A percentile compares a stretch with the other conserved stretches of the same genome.
phyloP scores from a whole-genome alignment of 2,329 filamentous ascomycete species.

The Neonectria coccinea region DNA sequence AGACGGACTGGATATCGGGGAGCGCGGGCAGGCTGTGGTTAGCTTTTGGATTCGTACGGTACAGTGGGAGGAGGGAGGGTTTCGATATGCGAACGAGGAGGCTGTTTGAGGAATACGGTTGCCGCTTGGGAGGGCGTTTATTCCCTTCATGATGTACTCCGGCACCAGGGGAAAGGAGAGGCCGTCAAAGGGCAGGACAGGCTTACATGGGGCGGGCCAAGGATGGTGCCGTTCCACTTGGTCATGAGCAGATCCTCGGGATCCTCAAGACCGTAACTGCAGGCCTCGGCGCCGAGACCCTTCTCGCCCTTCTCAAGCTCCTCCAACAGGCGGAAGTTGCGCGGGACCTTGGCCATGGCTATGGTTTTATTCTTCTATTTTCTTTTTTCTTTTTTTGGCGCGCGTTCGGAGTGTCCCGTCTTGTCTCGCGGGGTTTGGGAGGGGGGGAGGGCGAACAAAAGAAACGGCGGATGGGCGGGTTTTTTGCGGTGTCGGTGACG shows the following conservation, averaged over 20 bases:
- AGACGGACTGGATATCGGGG: slow-evolving; percentile 74
- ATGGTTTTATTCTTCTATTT: slow-evolving; percentile 10
- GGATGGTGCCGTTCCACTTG: slow-evolving; percentile 98
- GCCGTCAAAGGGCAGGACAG: slow-evolving; percentile 31
- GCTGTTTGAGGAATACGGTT: not conserved
- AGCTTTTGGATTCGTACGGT: slow-evolving; percentile 11
- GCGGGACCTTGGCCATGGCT: slow-evolving; percentile 75
- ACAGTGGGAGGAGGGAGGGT: not conserved
- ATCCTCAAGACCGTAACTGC: slow-evolving; percentile 95
- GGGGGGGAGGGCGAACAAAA: not conserved
- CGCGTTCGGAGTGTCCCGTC: not conserved
- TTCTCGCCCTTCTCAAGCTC: slow-evolving; percentile 99
- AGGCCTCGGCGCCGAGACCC: slow-evolving; percentile 93
- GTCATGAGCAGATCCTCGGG: slow-evolving; percentile 96
- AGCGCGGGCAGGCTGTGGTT: slow-evolving; percentile 26
- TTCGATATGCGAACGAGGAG: not conserved
- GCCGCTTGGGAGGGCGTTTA: not conserved
- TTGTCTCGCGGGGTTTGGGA: not conserved
- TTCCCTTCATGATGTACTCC: not conserved
- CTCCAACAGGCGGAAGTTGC: slow-evolving; percentile 96
- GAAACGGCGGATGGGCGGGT: slow-evolving; percentile 2
- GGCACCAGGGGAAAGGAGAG: not conserved
- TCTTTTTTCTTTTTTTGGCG: not conserved
- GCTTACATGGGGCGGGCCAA: slow-evolving; percentile 93
- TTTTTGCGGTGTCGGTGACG: slow-evolving; percentile 8